Evolutionary conservation across 2,329 filamentous ascomycete species (phyloP), one percentile per base, ranked within the genome.

Genomic region (Periconia macrospinosa): DNA sequence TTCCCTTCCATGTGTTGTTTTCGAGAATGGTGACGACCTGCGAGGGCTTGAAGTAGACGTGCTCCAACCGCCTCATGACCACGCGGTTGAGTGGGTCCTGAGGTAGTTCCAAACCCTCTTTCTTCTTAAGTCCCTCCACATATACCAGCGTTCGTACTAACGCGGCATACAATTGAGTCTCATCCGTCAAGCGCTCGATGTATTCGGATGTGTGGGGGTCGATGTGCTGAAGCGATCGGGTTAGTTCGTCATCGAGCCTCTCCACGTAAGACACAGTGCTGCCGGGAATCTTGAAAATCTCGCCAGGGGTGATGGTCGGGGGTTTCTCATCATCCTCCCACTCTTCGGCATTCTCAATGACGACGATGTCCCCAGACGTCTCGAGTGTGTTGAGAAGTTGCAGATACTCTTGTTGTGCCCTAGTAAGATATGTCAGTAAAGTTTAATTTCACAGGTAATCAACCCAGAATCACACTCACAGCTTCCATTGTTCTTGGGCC

Each of bases 301-400:
- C 87, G 58, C 86, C 90, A 19, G 83, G 76, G 53, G 84, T 85
- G 62, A 93, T 81, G 30, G 82, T 82, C 14, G 94, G 94, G 41
- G 87, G 84, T 81, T 97, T 97, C 67, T 99, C 95, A 64, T 99
- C 95, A 69, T 99, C 94, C 65, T 99, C 94, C 94, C 94, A 97
- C 77, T 99, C 94, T 73, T 99, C 94, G 19, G 91, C 94, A 63
- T 85, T 87, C 78, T 99, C 94, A 20, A 94, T 82, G 45, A 99
- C 91, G 48, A 97, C 82, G 71, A 93, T 89, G 60, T 94, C 86
- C 56, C 83, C 82, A 78, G 91, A 91, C 56, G 83, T 77, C 74
- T 96, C 91, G 41, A 99, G 86, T 17, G 92, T 86, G 56, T 86
- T 80, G 41, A 99, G 82, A 30, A 99, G 84, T 45, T 82, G 82